These are phyloP conservation scores for Ophiostoma australiae DNA, from an alignment of 2,329 filamentous ascomycete genomes.

Conservation along the genomic window DNA sequence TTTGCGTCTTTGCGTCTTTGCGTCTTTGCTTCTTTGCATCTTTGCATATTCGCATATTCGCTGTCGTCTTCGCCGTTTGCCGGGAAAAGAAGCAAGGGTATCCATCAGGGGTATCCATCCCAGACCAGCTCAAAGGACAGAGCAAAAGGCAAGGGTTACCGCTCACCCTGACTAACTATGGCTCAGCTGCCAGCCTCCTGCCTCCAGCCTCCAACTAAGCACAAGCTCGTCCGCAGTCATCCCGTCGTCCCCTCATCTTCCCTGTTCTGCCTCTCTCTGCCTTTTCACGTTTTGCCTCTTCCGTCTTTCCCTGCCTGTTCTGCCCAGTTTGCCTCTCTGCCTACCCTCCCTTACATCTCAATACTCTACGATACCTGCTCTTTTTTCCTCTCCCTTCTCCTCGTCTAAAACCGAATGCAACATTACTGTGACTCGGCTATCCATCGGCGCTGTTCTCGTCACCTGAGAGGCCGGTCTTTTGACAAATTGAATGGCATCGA, in stretches of 20 bases:
- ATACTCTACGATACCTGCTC: not conserved
- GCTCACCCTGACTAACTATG: not conserved
- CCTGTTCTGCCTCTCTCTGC: not conserved
- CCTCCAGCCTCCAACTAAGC: not conserved
- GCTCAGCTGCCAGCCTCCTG: slow-evolving; percentile 6
- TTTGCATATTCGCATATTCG: not conserved
- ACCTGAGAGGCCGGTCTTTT: not conserved
- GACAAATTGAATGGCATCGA: not conserved
- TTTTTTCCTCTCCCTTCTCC: not conserved
- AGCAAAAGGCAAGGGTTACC: not conserved
- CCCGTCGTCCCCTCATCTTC: not conserved
- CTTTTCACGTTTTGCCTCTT: not conserved
- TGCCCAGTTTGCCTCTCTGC: not conserved
- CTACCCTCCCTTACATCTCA: not conserved
- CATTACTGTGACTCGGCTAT: not conserved
- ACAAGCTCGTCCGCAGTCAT: not conserved
- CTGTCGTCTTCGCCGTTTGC: too few species aligned
- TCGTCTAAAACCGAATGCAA: slow-evolving; percentile 1
- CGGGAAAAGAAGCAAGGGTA: too few species aligned
- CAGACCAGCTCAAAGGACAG: too few species aligned
- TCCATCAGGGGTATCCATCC: too few species aligned
- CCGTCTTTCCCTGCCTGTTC: not conserved
- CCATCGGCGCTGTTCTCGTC: slow-evolving; percentile 1
- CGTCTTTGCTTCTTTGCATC: not conserved
- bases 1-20: not conserved